Evolutionary conservation across 2,329 filamentous ascomycete genomes (phyloP).

Genomic region (Alternaria postmessia): DNA sequence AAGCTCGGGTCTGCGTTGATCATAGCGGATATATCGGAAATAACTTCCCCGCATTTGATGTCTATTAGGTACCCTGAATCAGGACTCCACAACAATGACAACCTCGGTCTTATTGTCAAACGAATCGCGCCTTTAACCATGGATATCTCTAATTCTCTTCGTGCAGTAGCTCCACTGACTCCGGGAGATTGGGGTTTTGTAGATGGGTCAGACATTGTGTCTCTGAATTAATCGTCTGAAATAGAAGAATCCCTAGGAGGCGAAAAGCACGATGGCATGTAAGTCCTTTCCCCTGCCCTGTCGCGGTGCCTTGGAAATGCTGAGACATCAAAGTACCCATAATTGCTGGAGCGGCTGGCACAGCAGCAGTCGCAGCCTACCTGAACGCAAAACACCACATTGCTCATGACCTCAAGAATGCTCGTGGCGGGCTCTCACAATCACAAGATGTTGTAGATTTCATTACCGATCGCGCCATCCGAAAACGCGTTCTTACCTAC

Average conservation of each 20-base stretch:
- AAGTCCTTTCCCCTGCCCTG: neutral
- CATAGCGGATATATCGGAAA: neutral
- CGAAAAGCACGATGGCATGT: constrained; percentile 16
- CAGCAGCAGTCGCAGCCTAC: constrained; percentile 44
- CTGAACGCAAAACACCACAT: constrained; percentile 50
- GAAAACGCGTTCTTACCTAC: constrained; percentile 39
- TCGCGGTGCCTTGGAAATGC: neutral
- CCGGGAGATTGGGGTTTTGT: neutral
- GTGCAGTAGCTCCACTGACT: neutral
- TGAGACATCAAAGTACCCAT: constrained; percentile 34
- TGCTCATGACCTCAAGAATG: constrained; percentile 34
- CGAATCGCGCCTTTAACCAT: neutral
- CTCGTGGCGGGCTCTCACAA: constrained; percentile 26
- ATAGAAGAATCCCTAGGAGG: neutral
- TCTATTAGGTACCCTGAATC: neutral
- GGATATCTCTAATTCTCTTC: neutral
- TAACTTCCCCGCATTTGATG: neutral
- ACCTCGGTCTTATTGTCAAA: constrained; percentile 3
- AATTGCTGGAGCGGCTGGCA: constrained; percentile 37
- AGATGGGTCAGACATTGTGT: neutral
- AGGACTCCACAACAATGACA: neutral
- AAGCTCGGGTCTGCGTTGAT: neutral
- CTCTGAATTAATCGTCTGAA: neutral
- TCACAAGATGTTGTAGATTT: constrained; percentile 29
- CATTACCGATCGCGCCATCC: constrained; percentile 22